Conservation (phyloP, 495 filamentous ascomycete species). For the Bacidia gigantensis region DNA sequence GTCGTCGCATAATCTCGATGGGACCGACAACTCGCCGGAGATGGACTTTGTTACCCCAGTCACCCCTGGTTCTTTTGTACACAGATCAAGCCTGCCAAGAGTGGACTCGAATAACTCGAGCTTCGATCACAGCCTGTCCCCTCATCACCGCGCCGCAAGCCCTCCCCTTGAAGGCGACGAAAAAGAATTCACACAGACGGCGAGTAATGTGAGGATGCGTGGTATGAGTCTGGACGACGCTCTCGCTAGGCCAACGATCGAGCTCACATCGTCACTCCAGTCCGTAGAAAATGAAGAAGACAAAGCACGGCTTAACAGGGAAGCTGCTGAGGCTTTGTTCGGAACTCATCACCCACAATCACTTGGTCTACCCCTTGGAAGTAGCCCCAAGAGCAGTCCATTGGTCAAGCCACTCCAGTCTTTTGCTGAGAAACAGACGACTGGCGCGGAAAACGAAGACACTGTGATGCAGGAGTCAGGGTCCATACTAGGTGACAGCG, state of each 20-base stretch:
- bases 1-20: constrained; percentile 70
- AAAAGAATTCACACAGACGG: constrained; percentile 92
- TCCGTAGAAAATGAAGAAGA: constrained; percentile 30
- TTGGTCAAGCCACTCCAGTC: constrained; percentile 22
- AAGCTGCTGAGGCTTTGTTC: constrained; percentile 40
- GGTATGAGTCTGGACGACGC: constrained; percentile 39
- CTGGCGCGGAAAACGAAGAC: constrained; percentile 27
- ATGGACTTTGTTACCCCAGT: constrained; percentile 39
- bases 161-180: constrained; percentile 92
- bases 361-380: constrained; percentile 17
- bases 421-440: background rate
- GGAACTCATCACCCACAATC: constrained; percentile 28
- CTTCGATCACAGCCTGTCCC: constrained; percentile 31
- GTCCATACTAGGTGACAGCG: constrained; percentile 32
- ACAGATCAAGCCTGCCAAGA: constrained; percentile 26
- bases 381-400: constrained; percentile 21
- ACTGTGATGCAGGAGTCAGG: constrained; percentile 28
- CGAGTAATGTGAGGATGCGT: constrained; percentile 68
- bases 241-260: constrained; percentile 20
- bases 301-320: constrained; percentile 33
- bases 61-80: constrained; percentile 46
- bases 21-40: constrained; percentile 23
- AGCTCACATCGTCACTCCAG: constrained; percentile 17
- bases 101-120: constrained; percentile 21
- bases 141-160: constrained; percentile 57